Evolutionary conservation across 2,329 filamentous ascomycete genomes (phyloP), one percentile per base, ranked within the genome.

Genomic region (Talaromyces islandicus): DNA sequence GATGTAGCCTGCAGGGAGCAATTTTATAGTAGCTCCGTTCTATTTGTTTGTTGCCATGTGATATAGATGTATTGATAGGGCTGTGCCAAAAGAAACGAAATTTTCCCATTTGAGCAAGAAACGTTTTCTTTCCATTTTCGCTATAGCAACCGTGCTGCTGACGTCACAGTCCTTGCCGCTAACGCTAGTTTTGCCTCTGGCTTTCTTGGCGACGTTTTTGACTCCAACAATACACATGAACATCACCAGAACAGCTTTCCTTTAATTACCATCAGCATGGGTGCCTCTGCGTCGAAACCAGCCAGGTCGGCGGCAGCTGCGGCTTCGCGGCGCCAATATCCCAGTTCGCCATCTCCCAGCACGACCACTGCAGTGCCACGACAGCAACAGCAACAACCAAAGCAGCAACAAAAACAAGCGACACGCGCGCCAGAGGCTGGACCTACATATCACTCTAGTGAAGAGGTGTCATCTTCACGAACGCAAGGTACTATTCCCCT

Each of bases 241-340:
- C 30, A 32, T 10, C 30, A 35, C 17, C 19, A 14, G 4, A 54
- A 46, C 5, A 14, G 3, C n/a, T 7, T 14, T n/a, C n/a, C n/a
- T n/a, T 35, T 19, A n/a, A 17, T 51, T 7, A 29, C 14, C 0
- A 54, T 7, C 54, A 46, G 12, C 24, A 86, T 86, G 84, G 84
- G 84, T n/a, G 78, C 81, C 2, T 80, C 81, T n/a, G 75, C 79
- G 48, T 86, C 84, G 7, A 86, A 86, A 74, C 79, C 79, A 41
- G 78, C 76, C 10, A 76, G 77, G 51, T 71, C 74, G 14, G 78
- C 81, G 59, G 81, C 80, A 7, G 77, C 78, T 46, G 74, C 78
- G 35, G 78, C 78, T 59, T 73, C 79, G n/a, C 70, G 72, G 27
- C 80, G 84, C 57, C 81, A 84, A 73, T 86, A 85, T 64, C 84